A percentile compares a stretch with the other conserved stretches of the same genome.
Evolutionary conservation across 2,329 filamentous ascomycete genomes (phyloP).

Genomic region (Epichloe baconii): DNA sequence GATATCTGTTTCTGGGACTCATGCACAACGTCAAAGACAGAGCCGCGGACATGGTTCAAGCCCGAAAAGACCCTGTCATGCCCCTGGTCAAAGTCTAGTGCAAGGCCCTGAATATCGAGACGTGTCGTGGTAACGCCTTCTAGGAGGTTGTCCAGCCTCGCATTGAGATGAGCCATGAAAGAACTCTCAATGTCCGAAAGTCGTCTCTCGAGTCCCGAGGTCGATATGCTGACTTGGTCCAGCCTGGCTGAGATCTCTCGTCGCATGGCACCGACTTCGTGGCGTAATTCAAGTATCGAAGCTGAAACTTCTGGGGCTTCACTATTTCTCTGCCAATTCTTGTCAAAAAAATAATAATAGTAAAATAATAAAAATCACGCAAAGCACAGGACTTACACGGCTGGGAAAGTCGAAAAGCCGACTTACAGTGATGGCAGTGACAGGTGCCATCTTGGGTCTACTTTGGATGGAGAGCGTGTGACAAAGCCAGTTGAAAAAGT

Average conservation of each 20-base stretch:
- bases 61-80: background rate
- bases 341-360: background rate
- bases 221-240: background rate
- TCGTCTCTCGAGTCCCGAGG: background rate
- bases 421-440: too few relatives aligned
- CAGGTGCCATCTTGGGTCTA: too few relatives aligned
- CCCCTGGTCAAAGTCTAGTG: background rate
- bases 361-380: background rate
- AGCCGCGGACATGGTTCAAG: background rate
- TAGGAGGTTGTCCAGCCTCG: background rate
- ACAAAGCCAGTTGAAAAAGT: too few relatives aligned
- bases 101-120: constrained; percentile 1
- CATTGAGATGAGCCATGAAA: background rate
- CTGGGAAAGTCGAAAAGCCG: too few relatives aligned
- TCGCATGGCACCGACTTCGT: background rate
- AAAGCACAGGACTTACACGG: background rate
- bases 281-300: background rate
- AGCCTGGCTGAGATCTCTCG: background rate
- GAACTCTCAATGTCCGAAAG: background rate
- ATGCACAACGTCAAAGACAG: background rate
- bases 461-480: too few relatives aligned
- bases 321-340: background rate
- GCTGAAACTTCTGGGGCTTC: background rate
- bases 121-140: background rate
- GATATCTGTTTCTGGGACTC: background rate